Evolutionary conservation across 345 rosid genomes (phyloP).

Genomic region (Reutealis trisperma): DNA sequence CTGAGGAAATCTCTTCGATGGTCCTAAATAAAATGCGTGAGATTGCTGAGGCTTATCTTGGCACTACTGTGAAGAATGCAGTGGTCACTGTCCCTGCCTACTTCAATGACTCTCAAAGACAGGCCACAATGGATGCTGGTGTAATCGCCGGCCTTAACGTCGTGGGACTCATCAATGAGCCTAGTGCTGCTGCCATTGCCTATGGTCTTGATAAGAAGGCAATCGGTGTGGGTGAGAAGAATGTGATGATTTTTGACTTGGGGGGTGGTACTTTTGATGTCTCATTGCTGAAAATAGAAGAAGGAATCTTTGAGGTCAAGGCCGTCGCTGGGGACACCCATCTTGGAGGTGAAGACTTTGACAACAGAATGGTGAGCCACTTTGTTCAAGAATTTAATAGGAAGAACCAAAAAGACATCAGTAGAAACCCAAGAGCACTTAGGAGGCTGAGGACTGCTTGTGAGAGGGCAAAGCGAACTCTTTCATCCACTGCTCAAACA

Average conservation of each 20-base stretch:
- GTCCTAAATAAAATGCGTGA: conserved; percentile 16
- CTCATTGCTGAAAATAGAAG: conserved; percentile 11
- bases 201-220: conserved; percentile 23
- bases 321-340: conserved; percentile 21
- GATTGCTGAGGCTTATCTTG: conserved; percentile 21
- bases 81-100: conserved; percentile 25
- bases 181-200: conserved; percentile 24
- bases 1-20: background rate
- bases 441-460: conserved; percentile 51
- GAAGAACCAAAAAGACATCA: conserved; percentile 46
- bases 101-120: conserved; percentile 19
- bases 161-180: conserved; percentile 22
- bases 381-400: conserved; percentile 50
- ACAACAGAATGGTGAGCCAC: conserved; percentile 41
- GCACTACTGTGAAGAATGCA: conserved; percentile 10
- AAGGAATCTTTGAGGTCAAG: conserved; percentile 16
- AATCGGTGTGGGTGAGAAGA: conserved; percentile 14
- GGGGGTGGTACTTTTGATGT: conserved; percentile 17
- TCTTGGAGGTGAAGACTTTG: conserved; percentile 36
- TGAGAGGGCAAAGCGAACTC: conserved; percentile 53
- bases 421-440: conserved; percentile 44
- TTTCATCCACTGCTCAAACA: conserved; percentile 54
- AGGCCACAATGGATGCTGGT: conserved; percentile 26
- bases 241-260: conserved; percentile 15
- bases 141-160: conserved; percentile 20